phyloP scores from a whole-genome alignment of 805 yeast genomes.

The Jamesozyma spencerorum region DNA sequence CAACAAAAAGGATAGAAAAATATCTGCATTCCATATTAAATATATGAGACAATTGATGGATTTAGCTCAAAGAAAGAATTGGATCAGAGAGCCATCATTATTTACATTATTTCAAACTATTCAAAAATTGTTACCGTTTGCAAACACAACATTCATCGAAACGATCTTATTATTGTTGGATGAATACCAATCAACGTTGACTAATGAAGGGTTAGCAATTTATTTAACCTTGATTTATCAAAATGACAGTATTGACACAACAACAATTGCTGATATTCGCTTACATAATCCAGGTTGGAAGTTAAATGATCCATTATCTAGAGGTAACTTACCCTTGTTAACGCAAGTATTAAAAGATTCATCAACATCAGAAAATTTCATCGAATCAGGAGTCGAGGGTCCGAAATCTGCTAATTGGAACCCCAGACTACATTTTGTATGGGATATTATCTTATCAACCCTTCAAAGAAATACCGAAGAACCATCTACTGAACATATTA shows the following conservation, averaged over 20 bases:
- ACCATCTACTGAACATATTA: constrained; percentile 10
- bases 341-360: constrained; percentile 56
- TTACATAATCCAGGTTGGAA: constrained; percentile 45
- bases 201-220: constrained; percentile 75
- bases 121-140: constrained; percentile 20
- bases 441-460: constrained; percentile 47
- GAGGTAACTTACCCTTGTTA: constrained; percentile 53
- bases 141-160: constrained; percentile 11
- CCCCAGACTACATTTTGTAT: constrained; percentile 66
- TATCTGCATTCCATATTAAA: constrained; percentile 28
- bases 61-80: constrained; percentile 56
- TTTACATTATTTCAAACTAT: constrained; percentile 57
- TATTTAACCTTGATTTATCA: constrained; percentile 34
- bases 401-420: constrained; percentile 60
- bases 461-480: constrained; percentile 3
- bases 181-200: constrained; percentile 45
- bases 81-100: constrained; percentile 79
- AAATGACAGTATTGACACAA: constrained; percentile 3
- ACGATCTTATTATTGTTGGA: constrained; percentile 38
- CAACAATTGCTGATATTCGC: constrained; percentile 4
- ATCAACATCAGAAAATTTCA: constrained; percentile 28
- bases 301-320: constrained; percentile 60
- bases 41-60: constrained; percentile 44
- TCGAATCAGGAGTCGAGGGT: constrained; percentile 16
- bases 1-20: constrained; percentile 7